Conservation (phyloP, 208 protist genomes). For the Acanthamoeba triangularis region DNA sequence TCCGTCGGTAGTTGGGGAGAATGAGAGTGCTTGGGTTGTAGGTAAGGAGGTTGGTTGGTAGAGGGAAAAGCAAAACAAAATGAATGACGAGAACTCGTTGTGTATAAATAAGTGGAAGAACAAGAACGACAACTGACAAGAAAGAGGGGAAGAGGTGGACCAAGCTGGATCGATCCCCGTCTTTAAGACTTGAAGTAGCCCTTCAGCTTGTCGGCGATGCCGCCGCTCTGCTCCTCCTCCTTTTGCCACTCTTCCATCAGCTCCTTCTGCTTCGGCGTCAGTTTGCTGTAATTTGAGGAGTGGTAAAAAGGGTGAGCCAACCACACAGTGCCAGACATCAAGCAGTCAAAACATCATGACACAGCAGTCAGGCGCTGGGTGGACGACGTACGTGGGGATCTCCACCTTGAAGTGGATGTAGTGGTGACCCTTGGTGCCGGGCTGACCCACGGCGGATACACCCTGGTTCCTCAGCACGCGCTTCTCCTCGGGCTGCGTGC, state of each 20-base stretch:
- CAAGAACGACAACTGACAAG: not conserved
- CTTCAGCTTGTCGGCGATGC: constrained; percentile 34
- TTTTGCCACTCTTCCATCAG: constrained; percentile 57
- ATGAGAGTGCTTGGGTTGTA: too few species aligned
- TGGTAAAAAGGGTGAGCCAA: not conserved
- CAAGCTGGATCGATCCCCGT: too few species aligned
- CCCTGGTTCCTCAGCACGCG: constrained; percentile 80
- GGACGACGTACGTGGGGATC: constrained; percentile 78
- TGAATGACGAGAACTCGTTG: not conserved
- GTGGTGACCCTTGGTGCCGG: constrained; percentile 58
- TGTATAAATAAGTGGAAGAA: not conserved
- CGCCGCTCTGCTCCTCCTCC: constrained; percentile 17
- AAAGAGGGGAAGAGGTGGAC: not conserved
- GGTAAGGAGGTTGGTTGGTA: too few species aligned
- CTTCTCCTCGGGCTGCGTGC: constrained; percentile 84
- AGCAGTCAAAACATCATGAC: not conserved
- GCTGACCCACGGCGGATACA: constrained; percentile 66
- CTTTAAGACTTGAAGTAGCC: constrained; percentile 41
- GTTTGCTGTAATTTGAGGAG: not conserved
- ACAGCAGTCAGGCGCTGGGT: not conserved
- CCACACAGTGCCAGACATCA: not conserved
- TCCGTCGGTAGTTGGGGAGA: too few species aligned
- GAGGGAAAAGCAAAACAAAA: too few species aligned
- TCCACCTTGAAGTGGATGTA: constrained; percentile 82
- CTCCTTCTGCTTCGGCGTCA: constrained; percentile 56